These are phyloP conservation scores for Starmerella khaoyaiensis DNA, from an alignment of 805 yeast genomes.

Conservation along the genomic window DNA sequence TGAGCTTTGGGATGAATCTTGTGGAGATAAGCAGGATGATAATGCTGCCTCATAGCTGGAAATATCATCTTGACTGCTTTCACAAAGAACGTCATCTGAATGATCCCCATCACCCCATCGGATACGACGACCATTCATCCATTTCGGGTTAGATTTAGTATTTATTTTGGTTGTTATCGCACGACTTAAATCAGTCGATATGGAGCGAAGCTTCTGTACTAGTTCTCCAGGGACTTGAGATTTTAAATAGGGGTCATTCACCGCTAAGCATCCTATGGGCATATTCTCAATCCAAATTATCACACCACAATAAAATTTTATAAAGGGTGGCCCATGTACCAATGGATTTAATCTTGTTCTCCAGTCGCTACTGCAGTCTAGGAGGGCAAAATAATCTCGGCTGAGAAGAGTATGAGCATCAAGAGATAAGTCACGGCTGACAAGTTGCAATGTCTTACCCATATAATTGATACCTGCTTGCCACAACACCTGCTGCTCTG, in stretches of 20 bases:
- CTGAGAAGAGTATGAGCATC: slow-evolving; percentile 62
- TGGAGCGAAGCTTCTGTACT: slow-evolving; percentile 8
- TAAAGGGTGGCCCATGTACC: slow-evolving; percentile 46
- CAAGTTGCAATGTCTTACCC: slow-evolving; percentile 33
- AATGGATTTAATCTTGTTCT: slow-evolving; percentile 49
- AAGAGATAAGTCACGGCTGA: slow-evolving; percentile 38
- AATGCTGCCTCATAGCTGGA: too few relatives aligned
- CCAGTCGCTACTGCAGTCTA: slow-evolving; percentile 61
- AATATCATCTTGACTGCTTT: background rate
- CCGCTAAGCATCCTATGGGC: slow-evolving; percentile 44
- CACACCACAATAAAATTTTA: slow-evolving; percentile 53
- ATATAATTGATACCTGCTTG: slow-evolving; percentile 39
- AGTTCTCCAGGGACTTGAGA: slow-evolving; percentile 12
- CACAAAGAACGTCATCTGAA: background rate
- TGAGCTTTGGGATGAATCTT: too few relatives aligned
- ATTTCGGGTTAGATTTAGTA: background rate
- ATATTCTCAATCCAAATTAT: slow-evolving; percentile 37
- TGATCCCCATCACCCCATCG: slow-evolving; percentile 6
- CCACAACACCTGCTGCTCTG: slow-evolving; percentile 38
- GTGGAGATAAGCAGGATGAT: too few relatives aligned
- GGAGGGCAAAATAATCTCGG: slow-evolving; percentile 38
- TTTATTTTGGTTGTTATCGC: slow-evolving; percentile 4
- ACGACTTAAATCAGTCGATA: slow-evolving; percentile 10
- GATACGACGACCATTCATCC: slow-evolving; percentile 4
- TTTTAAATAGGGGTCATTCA: slow-evolving; percentile 36